Percentiles rank a stretch among this genome's conserved stretches.
Conservation (phyloP, 345 rosid genomes). For the Salix purpurea region DNA sequence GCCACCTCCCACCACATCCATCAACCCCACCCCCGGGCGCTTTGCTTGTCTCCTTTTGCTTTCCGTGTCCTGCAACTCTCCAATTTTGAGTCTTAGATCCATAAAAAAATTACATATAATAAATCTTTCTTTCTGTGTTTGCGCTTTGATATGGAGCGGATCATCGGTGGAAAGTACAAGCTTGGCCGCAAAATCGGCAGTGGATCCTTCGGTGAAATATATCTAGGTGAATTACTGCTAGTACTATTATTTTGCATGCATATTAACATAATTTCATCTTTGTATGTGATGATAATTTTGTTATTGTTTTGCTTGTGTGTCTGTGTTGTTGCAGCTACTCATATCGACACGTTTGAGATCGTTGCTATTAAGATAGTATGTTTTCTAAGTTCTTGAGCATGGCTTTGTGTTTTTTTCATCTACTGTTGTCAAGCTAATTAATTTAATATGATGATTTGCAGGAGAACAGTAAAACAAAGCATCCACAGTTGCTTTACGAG, state of each 20-base stretch:
- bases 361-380: conserved; percentile 94
- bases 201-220: conserved; percentile 95
- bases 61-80: too few relatives aligned
- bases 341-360: conserved; percentile 82
- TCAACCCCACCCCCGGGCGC: background rate
- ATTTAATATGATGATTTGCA: conserved; percentile 12
- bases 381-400: background rate
- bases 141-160: conserved; percentile 44
- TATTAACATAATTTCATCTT: too few relatives aligned
- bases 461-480: conserved; percentile 87
- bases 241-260: too few relatives aligned
- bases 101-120: too few relatives aligned
- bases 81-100: too few relatives aligned
- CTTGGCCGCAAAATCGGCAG: conserved; percentile 93
- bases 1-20: background rate
- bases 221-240: conserved; percentile 43
- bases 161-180: conserved; percentile 84
- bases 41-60: too few relatives aligned
- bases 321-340: conserved; percentile 56
- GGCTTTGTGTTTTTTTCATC: background rate
- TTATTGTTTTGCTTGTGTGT: background rate
- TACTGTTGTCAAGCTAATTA: background rate
- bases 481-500: conserved; percentile 84
- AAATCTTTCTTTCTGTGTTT: too few relatives aligned
- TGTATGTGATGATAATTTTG: background rate